These are phyloP conservation scores for Escovopsis weberi DNA, from an alignment of 2,329 filamentous ascomycete species.

Conservation along the genomic window DNA sequence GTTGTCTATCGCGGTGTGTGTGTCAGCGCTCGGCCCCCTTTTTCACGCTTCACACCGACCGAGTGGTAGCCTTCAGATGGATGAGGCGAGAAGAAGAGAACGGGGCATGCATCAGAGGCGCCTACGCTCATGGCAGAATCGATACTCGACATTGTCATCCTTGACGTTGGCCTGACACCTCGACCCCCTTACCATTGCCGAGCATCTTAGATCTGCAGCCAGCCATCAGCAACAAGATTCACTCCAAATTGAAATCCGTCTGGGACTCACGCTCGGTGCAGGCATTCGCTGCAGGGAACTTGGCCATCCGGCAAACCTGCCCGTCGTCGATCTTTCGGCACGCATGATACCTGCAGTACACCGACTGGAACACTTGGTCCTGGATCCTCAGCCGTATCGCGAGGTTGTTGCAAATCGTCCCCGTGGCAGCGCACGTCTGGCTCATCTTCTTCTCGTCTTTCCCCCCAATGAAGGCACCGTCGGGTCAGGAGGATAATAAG, in stretches of 20 bases:
- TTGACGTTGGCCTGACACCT: conserved; percentile 11
- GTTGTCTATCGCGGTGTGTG: conserved; percentile 10
- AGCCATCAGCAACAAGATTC: too few species aligned
- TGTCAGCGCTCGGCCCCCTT: neutral
- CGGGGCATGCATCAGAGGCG: neutral
- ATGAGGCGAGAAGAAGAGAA: too few species aligned
- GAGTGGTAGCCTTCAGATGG: too few species aligned
- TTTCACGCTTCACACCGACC: too few species aligned
- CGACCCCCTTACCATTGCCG: conserved; percentile 11
- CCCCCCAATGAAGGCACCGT: neutral
- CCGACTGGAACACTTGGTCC: conserved; percentile 8
- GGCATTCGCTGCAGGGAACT: conserved; percentile 9
- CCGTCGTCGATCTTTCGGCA: conserved; percentile 13
- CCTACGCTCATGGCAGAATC: conserved; percentile 14
- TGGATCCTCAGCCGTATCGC: conserved; percentile 6
- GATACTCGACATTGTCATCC: conserved; percentile 7
- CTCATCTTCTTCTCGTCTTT: neutral
- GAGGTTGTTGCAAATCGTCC: conserved; percentile 10
- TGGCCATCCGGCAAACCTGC: conserved; percentile 9
- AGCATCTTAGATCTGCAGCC: conserved; percentile 10
- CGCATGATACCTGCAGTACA: conserved; percentile 13
- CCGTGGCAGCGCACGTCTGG: conserved; percentile 10
- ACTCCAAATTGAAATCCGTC: too few species aligned
- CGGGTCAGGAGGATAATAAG: too few species aligned
- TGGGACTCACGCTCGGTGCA: conserved; percentile 12